These are phyloP conservation scores for Flaveria ramosissima DNA, from an alignment of 129 eudicot genomes.

Conservation along the genomic window DNA sequence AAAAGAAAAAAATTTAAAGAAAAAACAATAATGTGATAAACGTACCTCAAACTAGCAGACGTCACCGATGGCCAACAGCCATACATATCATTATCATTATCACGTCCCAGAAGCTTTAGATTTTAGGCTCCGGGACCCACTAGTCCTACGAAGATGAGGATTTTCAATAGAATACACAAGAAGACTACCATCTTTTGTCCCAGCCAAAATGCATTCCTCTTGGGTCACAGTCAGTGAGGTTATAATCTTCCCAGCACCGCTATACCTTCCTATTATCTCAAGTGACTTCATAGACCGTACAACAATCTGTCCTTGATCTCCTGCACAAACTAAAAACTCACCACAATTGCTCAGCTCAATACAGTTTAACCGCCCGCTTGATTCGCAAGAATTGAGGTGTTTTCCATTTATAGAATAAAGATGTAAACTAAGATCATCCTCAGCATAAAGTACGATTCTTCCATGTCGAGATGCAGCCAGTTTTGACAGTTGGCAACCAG, in stretches of 20 bases:
- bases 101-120: conserved; percentile 47
- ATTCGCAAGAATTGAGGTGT: conserved; percentile 71
- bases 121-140: conserved; percentile 46
- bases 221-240: conserved; percentile 81
- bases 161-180: conserved; percentile 93
- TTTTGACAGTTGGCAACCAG: conserved; percentile 73
- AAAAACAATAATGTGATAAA: background rate
- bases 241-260: conserved; percentile 74
- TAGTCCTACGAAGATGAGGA: conserved; percentile 68
- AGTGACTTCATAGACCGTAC: conserved; percentile 92
- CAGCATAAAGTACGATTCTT: conserved; percentile 70
- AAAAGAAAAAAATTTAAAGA: too few species aligned
- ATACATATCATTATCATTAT: conserved; percentile 7
- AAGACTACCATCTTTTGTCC: conserved; percentile 90
- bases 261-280: conserved; percentile 66
- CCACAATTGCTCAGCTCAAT: conserved; percentile 89
- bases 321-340: conserved; percentile 90
- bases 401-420: conserved; percentile 83
- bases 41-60: conserved; percentile 34
- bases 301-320: conserved; percentile 90
- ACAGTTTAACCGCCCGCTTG: conserved; percentile 89
- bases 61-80: conserved; percentile 8
- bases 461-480: conserved; percentile 85
- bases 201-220: conserved; percentile 95
- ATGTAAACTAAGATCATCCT: conserved; percentile 87